Evolutionary conservation across 345 rosid species (phyloP), one percentile per base, ranked within the genome.

Genomic region (Sisymbrium altissimum): DNA sequence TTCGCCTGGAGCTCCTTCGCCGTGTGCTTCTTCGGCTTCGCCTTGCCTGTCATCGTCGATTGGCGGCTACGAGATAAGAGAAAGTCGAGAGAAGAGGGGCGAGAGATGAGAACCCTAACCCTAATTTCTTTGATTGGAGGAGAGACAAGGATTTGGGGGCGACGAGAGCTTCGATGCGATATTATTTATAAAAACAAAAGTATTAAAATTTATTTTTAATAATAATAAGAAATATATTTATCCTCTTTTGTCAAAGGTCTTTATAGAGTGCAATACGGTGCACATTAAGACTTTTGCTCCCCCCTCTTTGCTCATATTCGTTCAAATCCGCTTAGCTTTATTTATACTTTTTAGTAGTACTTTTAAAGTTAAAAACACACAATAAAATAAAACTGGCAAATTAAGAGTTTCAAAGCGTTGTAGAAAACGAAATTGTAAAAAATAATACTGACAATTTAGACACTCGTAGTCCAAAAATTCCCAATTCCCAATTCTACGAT

Each of bases 21-120:
- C 40, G 99, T 95, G 84, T 95, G 99, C 97, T 95, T 95, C 96
- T 95, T 95, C 19, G 99, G 99, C 96, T 95, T 92, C 29, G 99
- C 99, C 80, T 92, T 95, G 7, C 97, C 97, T 0, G 97, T 91
- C 97, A 91, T 91, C 58, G 45, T 72, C 71, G 57, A n/a, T 64
- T 33, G 68, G 59, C 72, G 74, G 79, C 70, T 68, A 43, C 23
- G 45, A 64, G 44, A 33, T 59, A 45, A 9, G 35, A 48, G 55
- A 44, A 13, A 57, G 3, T 32, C 29, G 30, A 30, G 11, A 6
- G 43, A 11, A 25, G 38, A 6, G 56, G 7, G 9, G 14, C 0
- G 23, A 3, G 7, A 25, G 65, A 6, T 60, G 69, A 18, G 29
- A 70, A 56, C 80, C 80, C 80, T 76, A 76, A 70, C 80, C 75